Conservation (phyloP, 2,329 filamentous ascomycete species). For the Sarocladium brachiariae region DNA sequence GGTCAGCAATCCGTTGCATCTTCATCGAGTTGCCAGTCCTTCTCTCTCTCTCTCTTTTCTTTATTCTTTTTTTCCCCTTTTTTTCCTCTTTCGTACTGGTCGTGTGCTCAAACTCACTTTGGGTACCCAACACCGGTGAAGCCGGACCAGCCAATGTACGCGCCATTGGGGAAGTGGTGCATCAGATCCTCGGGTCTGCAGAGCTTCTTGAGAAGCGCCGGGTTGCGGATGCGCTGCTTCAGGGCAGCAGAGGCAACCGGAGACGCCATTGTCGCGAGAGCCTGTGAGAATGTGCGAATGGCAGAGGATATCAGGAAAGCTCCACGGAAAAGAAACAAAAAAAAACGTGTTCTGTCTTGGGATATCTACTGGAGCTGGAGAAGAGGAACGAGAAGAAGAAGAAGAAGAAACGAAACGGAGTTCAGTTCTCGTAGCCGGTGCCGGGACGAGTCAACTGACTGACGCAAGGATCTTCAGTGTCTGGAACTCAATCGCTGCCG, state of each 20-base stretch:
- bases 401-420: neutral
- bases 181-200: conserved; percentile 73
- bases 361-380: neutral
- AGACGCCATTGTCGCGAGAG: conserved; percentile 43
- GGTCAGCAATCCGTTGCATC: too few species aligned
- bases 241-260: conserved; percentile 63
- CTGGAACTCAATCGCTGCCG: conserved; percentile 6
- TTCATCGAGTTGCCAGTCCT: too few species aligned
- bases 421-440: neutral
- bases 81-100: too few species aligned
- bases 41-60: too few species aligned
- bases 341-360: too few species aligned
- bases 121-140: conserved; percentile 89
- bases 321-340: too few species aligned
- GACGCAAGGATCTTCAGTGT: conserved; percentile 8
- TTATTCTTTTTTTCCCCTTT: too few species aligned
- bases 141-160: conserved; percentile 87
- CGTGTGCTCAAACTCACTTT: conserved; percentile 40
- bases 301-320: too few species aligned
- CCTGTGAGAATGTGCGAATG: too few species aligned
- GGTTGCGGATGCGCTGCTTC: conserved; percentile 66
- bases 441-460: neutral
- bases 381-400: neutral
- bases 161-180: conserved; percentile 71
- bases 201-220: conserved; percentile 74